Base-by-base conservation (phyloP, 306 rosid species). In the Rosa lucieae region DNA sequence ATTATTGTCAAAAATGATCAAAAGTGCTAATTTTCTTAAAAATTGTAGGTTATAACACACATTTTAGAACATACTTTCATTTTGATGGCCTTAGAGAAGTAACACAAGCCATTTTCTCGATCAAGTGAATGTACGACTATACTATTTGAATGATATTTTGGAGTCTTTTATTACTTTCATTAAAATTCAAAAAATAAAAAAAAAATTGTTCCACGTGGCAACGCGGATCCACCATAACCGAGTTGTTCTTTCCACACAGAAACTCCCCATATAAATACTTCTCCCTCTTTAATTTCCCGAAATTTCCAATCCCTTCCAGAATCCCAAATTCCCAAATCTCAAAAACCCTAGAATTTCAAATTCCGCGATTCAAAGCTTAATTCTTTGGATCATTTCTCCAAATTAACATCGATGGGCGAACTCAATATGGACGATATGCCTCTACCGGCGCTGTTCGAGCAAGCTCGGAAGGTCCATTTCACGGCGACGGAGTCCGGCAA, bases 401-500 rank as follows among this genome's bases (percentile, higher is more conserved):
- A 65, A 32, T 65, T n/a, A 63, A 1, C 5, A 44, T 75, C 56
- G 13, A 74, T 85, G 88, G 87, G 87, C 46, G 92, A 85, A 39
- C 59, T 70, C 51, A 83, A 39, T 42, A 87, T 89, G 86, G 98
- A 89, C 80, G 96, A 93, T 44, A 53, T 95, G 80, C 86, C 98
- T 53, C 78, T 95, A 42, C 90, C 99, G 10, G 86, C 92, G 47
- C 82, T 95, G 37, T 95, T 91, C 78, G 99, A 95, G 46, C 91
- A 79, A 85, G 92, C 97, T 26, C 90, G 88, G 78, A 93, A 89
- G 91, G 92, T 95, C 85, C 96, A 91, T 83, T 35, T 78, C 6
- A 59, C 84, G 20, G 96, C 86, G 18, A 86, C 90, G 6, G 99
- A 93, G 23, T 93, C 90, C 6, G 80, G 72, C 10, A 8, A 61